Conservation (phyloP, 83 land plant genomes). For the Thuja plicata region DNA sequence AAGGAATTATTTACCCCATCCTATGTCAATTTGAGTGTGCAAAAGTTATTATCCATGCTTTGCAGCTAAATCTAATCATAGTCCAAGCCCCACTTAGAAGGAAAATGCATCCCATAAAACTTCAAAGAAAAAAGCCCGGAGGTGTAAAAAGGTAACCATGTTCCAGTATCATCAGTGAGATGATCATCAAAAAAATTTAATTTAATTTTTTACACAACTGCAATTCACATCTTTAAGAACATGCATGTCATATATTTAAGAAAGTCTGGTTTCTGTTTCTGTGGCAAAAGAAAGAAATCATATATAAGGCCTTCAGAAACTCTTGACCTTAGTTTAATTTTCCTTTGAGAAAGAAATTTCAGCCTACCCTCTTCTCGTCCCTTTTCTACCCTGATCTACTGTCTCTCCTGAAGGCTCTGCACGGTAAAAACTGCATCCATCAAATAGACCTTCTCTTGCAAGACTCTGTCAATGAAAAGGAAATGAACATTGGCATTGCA, state of each 20-base stretch:
- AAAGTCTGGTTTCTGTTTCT: not conserved
- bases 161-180: not conserved
- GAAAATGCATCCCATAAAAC: not conserved
- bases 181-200: not conserved
- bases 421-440: slow-evolving; percentile 40
- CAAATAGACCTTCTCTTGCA: slow-evolving; percentile 21
- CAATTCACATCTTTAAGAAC: not conserved
- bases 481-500: not conserved
- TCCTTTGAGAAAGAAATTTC: not conserved
- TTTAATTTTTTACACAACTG: not conserved
- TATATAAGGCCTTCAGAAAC: not conserved
- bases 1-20: not conserved
- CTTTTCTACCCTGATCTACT: slow-evolving; percentile 22
- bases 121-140: not conserved
- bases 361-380: slow-evolving; percentile 21
- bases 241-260: not conserved
- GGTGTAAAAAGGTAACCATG: not conserved
- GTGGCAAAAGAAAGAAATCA: not conserved
- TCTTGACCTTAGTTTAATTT: not conserved
- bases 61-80: not conserved
- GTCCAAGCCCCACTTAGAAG: not conserved
- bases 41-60: not conserved
- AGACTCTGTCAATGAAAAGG: slow-evolving; percentile 19
- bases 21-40: not conserved
- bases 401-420: slow-evolving; percentile 44